Base-by-base conservation (phyloP, 352 stramenopile species). In the Blastocystis sp. region DNA sequence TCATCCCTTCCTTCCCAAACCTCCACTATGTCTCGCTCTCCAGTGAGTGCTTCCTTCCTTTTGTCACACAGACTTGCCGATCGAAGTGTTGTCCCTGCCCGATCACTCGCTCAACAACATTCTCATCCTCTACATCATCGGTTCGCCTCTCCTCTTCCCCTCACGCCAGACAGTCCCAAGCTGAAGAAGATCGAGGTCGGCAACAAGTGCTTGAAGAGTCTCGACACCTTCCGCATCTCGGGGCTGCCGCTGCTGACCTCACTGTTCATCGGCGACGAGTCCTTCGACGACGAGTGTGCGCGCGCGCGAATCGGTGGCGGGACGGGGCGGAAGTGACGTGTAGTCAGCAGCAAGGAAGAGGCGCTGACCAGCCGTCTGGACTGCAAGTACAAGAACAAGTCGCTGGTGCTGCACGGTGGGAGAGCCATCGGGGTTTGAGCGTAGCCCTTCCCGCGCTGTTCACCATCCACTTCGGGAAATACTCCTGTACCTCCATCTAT, bases 371-470 rank as follows among this genome's bases (percentile, higher is more conserved):
- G 38, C 14, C 40, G 24, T 63, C 71, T 81, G 11, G 45, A 81
- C 19, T 64, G 71, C 24, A 17, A 64, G 28, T 81, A 81, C 48
- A 81, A 81, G 48, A 81, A 81, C 48, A 81, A 81, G n/a, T 81
- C 71, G 21, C 59, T 81, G 14, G 11, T 81, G 6, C 71, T 81
- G 17, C 28, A 65, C 52, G 40, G 38, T 65, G 19, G 0, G 28
- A n/a, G 11, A 1, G 10, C 40, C 21, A 21, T 11, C 40, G 38
- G 10, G 3, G 4, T 79, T 19, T 63, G 28, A 10, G 34, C 43
- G 7, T 48, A 81, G 71, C 21, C 14, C 71, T 81, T 2, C 40
- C 54, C 43, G 64, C 43, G 6, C 24, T 81, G 28, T 65, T 81
- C 24, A 66, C 71, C 57, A 81, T 81, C n/a, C 71, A 65, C 28